Base-by-base conservation (phyloP, 768 basidiomycete genomes). In the Termitomyces sp. region DNA sequence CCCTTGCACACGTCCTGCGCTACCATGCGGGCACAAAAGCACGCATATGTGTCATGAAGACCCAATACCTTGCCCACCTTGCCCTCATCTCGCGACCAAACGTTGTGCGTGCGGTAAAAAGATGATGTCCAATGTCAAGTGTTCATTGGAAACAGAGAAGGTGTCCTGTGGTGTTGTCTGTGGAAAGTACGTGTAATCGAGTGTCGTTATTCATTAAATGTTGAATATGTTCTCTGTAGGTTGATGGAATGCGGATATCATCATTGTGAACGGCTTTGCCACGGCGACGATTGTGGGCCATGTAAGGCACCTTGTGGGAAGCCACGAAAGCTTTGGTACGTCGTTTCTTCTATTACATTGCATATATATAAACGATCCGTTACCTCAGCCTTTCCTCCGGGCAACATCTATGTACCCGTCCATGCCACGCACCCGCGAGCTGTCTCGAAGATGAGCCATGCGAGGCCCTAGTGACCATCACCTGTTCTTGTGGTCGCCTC, bases 51-150 rank as follows among this genome's bases (percentile, higher is more conserved):
- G 97, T 65, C 97, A 98, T 69, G 87, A 89, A 62, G 84, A 83
- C 51, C 73, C 76, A 12, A 66, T 64, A 7, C 72, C 68, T 0
- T 99, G 97, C 69, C 96, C 96, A 1, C 91, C 94, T 0, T 99
- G 97, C 64, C 85, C 88, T 2, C 87, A 85, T 69, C 74, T 99
- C 45, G 86, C 89, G 0, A 77, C 75, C 28, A 94, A 94, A 69
- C 64, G 67, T 7, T 99, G 97, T 69, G 92, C 90, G 0, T 99
- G 97, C 68, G 92, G 93, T 26, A 94, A 95, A 79, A 88, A 86
- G 66, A 72, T 72, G 37, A 78, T 98, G 4, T 80, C 77, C 46
- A 92, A 98, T 65, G 80, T 94, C 12, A 77, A 84, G 36, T 99
- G 97, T 69, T 91, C 93, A 2, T 83, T 90, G 66, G 88, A 81